Base-by-base conservation (phyloP, 371 early-diverging fungal species). In the Vairimorpha ceranae region DNA sequence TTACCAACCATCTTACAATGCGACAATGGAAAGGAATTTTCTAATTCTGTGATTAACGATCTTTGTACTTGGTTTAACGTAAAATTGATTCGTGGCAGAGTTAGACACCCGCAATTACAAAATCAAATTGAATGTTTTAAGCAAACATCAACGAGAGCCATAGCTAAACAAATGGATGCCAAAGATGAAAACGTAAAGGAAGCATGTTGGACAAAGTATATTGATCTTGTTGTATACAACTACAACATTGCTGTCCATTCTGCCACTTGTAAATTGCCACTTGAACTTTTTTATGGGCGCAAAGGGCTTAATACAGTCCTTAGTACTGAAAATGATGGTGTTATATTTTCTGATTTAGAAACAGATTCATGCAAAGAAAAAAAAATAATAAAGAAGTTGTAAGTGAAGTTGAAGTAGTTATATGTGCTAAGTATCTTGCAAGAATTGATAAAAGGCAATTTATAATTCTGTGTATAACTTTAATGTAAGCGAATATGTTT, bases 161-260 rank as follows among this genome's bases (percentile, higher is more conserved):
- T 41, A 41, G 10, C 7, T 10, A 41, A 41, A 41, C 41, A 41
- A 7, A 7, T 41, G 10, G 10, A 41, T 15, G 10, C 41, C 7
- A 15, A 41, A 41, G 7, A 10, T 41, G 41, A n/a, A n/a, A n/a
- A 15, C 15, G 10, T 15, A 41, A 41, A 41, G 7, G 15, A 41
- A 10, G 15, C 7, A 41, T 10, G 15, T 15, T 41, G 52, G 52
- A 23, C n/a, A 6, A n/a, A n/a, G n/a, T 52, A 10, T 23, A 23
- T 52, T 52, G 52, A 52, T 7, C 6, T 7, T 6, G 52, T 52
- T 52, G 14, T 52, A n/a, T 52, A 52, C n/a, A 6, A 52, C 6
- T 52, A 52, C 23, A 52, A 52, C 52, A 52, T 23, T 23, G 52
- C 52, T 7, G 23, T 52, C 6, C 52, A 52, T 52, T 52, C 52